phyloP scores from a whole-genome alignment of 2,329 filamentous ascomycete genomes.

The Xylaria sp. region DNA sequence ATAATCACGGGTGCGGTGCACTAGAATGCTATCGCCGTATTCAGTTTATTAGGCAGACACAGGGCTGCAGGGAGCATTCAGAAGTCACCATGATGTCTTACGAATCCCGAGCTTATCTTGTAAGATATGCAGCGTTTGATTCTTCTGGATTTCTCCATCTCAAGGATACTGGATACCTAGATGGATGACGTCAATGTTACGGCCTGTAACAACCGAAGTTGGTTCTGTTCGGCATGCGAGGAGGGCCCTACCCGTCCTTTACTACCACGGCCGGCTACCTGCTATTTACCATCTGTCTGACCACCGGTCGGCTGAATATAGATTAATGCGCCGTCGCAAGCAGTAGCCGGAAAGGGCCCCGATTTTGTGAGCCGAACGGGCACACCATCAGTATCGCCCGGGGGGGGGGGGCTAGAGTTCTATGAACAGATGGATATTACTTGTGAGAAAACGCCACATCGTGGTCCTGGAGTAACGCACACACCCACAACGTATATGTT shows the following conservation, averaged over 20 bases:
- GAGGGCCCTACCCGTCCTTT: slow-evolving; percentile 4
- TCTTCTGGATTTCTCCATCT: neutral
- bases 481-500: neutral
- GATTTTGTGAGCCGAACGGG: slow-evolving; percentile 6
- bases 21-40: neutral
- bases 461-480: neutral
- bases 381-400: neutral
- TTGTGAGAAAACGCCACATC: neutral
- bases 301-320: slow-evolving; percentile 26
- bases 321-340: slow-evolving; percentile 3
- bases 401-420: neutral
- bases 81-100: slow-evolving; percentile 1
- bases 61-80: neutral
- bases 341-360: slow-evolving; percentile 11
- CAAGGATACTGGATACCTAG: neutral
- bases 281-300: slow-evolving; percentile 8
- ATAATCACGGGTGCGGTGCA: slow-evolving; percentile 3
- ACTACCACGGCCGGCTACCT: neutral
- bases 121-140: neutral
- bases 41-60: neutral
- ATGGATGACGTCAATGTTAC: slow-evolving; percentile 6
- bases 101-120: slow-evolving; percentile 11
- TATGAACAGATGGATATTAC: neutral
- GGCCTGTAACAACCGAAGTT: neutral
- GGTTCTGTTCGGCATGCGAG: neutral